These are phyloP conservation scores for Gomphus bonarii DNA, from an alignment of 1,284 basidiomycete genomes.

Conservation along the genomic window DNA sequence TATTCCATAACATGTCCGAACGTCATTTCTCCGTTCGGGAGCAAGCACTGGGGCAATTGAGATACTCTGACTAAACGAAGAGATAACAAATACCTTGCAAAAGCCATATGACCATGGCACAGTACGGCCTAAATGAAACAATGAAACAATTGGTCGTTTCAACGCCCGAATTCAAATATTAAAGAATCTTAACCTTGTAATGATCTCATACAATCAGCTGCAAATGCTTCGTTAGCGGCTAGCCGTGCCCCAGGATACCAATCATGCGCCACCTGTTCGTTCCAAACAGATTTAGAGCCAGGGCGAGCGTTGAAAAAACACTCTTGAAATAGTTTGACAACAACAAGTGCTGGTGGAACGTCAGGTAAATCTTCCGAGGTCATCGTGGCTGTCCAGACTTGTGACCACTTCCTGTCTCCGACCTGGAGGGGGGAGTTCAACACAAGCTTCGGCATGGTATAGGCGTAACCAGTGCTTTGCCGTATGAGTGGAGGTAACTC, in stretches of 20 bases:
- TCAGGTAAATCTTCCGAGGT: neutral
- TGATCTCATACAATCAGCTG: neutral
- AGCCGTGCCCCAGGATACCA: neutral
- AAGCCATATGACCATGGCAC: neutral
- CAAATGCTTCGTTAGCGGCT: neutral
- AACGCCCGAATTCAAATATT: neutral
- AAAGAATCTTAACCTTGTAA: neutral
- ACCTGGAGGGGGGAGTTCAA: neutral
- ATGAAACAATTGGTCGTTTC: neutral
- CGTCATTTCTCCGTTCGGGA: neutral
- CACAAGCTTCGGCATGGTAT: neutral
- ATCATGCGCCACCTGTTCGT: neutral
- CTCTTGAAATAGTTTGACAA: neutral
- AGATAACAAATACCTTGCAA: neutral
- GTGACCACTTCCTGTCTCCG: neutral
- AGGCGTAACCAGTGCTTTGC: neutral
- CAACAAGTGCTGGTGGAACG: neutral
- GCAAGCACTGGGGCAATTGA: neutral
- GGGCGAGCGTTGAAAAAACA: neutral
- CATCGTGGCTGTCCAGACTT: neutral
- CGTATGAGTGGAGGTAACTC: neutral
- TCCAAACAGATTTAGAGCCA: neutral
- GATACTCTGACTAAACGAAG: neutral
- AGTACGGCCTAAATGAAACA: neutral
- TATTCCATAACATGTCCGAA: neutral